Base-by-base conservation (phyloP, 176 grass and related monocot genomes). In the Aegilops tauschii region DNA sequence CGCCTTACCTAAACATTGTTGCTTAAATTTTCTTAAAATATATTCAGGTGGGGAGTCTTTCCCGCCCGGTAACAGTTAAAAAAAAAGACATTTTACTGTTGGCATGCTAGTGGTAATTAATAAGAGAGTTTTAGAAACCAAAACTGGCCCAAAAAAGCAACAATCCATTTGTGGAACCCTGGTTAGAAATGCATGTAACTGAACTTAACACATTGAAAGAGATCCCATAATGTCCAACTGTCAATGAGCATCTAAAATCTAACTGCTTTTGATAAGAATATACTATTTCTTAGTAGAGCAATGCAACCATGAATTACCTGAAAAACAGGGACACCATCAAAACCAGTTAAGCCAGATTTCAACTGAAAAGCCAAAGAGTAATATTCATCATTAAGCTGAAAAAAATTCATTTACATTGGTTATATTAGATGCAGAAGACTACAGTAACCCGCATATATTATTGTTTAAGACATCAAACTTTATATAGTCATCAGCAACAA, bases 241-340 rank as follows among this genome's bases (percentile, higher is more conserved):
- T 12, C 52, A 78, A 71, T n/a, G 42, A 44, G 54, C 72, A 74
- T 28, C 21, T 70, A 65, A 82, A 63, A 70, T 74, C 12, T 16
- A 58, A 73, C 18, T 78, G 47, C 7, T 74, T 82, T 61, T 14
- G 8, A 63, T 44, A 34, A 71, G 14, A 78, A 49, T 49, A 49
- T 49, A 44, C 42, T 44, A 54, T 59, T 81, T 86, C 12, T 27
- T 44, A 80, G 75, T 84, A 50, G 16, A 54, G 8, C 20, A 17
- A 84, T 37, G 2, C 16, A 66, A 83, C 65, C 17, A 69, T 59
- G 20, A 64, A 78, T 47, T 88, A 98, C 96, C 96, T 98, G 96
- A 76, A 98, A 98, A 85, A 98, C 92, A 73, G 96, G 96, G 84
- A 98, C 96, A 62, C 96, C 96, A 85, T 98, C 96, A 87, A 98